Base-by-base conservation (phyloP, 179 eudicot genomes). In the Pouteria campechiana region DNA sequence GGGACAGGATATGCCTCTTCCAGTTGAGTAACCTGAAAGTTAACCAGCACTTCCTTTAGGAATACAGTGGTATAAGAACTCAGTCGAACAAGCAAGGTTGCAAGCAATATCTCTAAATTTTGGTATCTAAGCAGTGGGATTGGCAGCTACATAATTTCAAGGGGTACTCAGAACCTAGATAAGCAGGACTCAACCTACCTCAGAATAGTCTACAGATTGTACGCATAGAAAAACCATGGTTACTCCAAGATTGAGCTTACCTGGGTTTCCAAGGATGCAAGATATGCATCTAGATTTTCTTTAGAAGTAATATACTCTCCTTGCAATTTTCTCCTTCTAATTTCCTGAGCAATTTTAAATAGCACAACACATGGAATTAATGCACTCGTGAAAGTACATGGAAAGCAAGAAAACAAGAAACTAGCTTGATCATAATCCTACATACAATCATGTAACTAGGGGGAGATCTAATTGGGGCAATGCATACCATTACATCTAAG, bases 291-390 rank as follows among this genome's bases (percentile, higher is more conserved):
- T 33, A 55, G 37, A 51, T 67, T 75, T 46, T 78, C 70, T 48
- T 62, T 73, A 44, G 60, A 61, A 46, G 58, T 44, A 46, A 54
- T 41, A 64, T 36, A 37, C 47, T 55, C 75, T 5, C 72, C 83
- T 21, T 70, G 64, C 57, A 72, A 48, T 68, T 68, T 90, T 55
- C 92, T 72, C 68, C 95, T 86, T 64, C 90, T 77, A 44, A 74
- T 52, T 54, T 82, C 98, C 96, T 90, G 62, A 32, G 35, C n/a
- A n/a, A n/a, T n/a, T n/a, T n/a, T n/a, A n/a, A n/a, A n/a, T n/a
- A n/a, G n/a, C n/a, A n/a, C n/a, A n/a, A n/a, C n/a, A n/a, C n/a
- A n/a, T n/a, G n/a, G n/a, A n/a, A n/a, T n/a, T n/a, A n/a, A n/a
- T n/a, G n/a, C n/a, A n/a, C n/a, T n/a, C n/a, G n/a, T n/a, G n/a